Base-by-base conservation (phyloP, 805 yeast genomes). In the Starmera quercuum region DNA sequence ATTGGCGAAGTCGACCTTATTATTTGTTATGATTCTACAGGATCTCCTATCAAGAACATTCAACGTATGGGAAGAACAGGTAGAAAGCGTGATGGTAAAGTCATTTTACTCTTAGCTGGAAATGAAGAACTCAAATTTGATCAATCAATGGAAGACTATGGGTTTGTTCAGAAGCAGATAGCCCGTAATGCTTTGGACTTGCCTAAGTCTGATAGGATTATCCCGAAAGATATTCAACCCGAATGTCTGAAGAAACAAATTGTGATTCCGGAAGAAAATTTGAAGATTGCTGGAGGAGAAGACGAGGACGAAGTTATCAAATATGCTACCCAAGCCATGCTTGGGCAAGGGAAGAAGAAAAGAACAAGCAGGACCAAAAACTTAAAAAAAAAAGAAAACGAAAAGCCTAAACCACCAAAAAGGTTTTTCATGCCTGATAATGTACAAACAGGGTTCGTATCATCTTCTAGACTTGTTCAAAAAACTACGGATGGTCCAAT, bases 1-100 rank as follows among this genome's bases (percentile, higher is more conserved):
- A 94, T 92, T 44, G 98, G 98, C 21, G 97, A 94, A 54, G 99
- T 92, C 34, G 98, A 92, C 56, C 54, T 92, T 47, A 90, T 92
- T 45, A 69, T 92, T 7, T 88, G 96, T 52, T 92, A 77, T 58
- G 98, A 92, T 50, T 84, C 95, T 1, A 87, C 97, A 0, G 70
- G 87, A 20, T 85, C 95, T 29, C 97, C 97, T 0, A 90, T 92
- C 37, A 84, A 94, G 38, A 87, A 83, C 46, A 72, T 92, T 26
- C 99, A 92, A 54, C 64, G 99, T 46, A 86, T 92, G 94, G 99
- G 99, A 19, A 75, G 99, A 61, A 92, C 99, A 0, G 99, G 98
- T 14, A 78, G 99, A 59, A 85, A 86, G 51, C 65, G 96, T 46
- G 86, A 83, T 46, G 99, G 99, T 26, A 73, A 71, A 38, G 83